phyloP scores from a whole-genome alignment of 768 basidiomycete genomes.

The Pleurotus ostreatus region DNA sequence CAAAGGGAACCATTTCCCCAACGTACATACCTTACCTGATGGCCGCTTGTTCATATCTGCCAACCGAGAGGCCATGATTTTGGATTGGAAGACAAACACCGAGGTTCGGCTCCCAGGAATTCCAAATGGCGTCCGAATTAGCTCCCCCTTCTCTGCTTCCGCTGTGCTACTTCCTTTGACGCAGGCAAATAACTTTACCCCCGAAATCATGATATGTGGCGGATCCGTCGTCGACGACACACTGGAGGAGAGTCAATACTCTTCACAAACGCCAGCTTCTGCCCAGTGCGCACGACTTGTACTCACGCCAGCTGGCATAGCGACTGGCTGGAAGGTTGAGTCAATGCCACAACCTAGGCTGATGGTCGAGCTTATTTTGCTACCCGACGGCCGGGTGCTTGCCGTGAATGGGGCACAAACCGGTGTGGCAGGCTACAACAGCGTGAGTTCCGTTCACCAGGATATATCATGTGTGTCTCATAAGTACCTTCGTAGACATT shows the following conservation, averaged over 20 bases:
- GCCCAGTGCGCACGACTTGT: conserved; percentile 39
- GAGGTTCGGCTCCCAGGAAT: conserved; percentile 36
- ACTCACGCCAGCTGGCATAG: conserved; percentile 36
- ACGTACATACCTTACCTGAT: conserved; percentile 34
- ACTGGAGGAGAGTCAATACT: conserved; percentile 22
- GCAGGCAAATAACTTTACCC: conserved; percentile 33
- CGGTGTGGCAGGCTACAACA: conserved; percentile 35
- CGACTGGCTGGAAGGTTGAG: conserved; percentile 42
- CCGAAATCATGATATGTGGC: conserved; percentile 45
- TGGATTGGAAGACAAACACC: conserved; percentile 32
- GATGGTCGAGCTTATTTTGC: conserved; percentile 31
- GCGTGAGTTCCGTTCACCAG: conserved; percentile 16
- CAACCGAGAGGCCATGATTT: conserved; percentile 37
- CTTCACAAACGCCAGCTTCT: conserved; percentile 35
- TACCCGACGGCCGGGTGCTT: conserved; percentile 37
- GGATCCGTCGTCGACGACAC: conserved; percentile 32
- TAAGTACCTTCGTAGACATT: background rate
- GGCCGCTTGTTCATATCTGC: conserved; percentile 37
- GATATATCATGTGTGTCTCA: too few species aligned
- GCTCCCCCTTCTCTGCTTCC: conserved; percentile 34
- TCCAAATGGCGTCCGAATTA: conserved; percentile 41
- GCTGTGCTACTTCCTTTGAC: conserved; percentile 32
- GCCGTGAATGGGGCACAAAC: conserved; percentile 40
- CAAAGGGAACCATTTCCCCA: conserved; percentile 17
- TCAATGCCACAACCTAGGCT: conserved; percentile 34